Evolutionary conservation across 495 filamentous ascomycete genomes (phyloP).

Genomic region (Bryoglossum gracile): DNA sequence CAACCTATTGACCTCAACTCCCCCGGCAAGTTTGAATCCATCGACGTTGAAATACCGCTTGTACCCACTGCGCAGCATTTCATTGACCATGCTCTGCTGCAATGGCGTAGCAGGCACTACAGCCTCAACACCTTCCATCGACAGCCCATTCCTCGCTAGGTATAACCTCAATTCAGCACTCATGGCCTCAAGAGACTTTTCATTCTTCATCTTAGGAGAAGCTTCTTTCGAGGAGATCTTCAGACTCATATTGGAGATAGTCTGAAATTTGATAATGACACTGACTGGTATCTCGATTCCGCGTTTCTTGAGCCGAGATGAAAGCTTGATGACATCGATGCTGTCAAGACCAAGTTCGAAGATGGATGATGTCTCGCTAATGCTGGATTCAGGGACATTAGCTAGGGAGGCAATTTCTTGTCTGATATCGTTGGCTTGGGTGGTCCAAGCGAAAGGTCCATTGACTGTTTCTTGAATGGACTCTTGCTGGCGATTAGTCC

Average conservation of each 20-base stretch:
- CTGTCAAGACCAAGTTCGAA: conserved; percentile 84
- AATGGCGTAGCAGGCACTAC: conserved; percentile 62
- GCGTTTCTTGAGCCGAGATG: conserved; percentile 51
- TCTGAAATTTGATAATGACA: conserved; percentile 60
- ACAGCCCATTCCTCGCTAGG: conserved; percentile 28
- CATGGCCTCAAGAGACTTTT: conserved; percentile 27
- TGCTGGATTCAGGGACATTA: conserved; percentile 36
- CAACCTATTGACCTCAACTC: conserved; percentile 45
- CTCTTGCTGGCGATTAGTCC: background rate
- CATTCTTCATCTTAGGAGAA: background rate
- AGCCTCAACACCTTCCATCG: conserved; percentile 37
- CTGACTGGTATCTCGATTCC: conserved; percentile 57
- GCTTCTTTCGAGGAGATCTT: background rate
- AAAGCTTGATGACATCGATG: conserved; percentile 68
- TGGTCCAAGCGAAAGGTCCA: conserved; percentile 45
- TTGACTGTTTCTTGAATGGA: background rate
- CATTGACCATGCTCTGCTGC: conserved; percentile 75
- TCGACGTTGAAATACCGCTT: conserved; percentile 76
- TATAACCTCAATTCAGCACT: conserved; percentile 29
- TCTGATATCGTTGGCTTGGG: conserved; percentile 41
- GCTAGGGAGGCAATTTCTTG: conserved; percentile 55
- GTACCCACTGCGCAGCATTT: conserved; percentile 61
- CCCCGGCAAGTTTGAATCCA: conserved; percentile 44
- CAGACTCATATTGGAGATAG: conserved; percentile 45
- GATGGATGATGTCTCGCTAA: conserved; percentile 68